These are phyloP conservation scores for Aspergillus costaricaensis DNA, from an alignment of 2,329 filamentous ascomycete genomes.

Conservation along the genomic window DNA sequence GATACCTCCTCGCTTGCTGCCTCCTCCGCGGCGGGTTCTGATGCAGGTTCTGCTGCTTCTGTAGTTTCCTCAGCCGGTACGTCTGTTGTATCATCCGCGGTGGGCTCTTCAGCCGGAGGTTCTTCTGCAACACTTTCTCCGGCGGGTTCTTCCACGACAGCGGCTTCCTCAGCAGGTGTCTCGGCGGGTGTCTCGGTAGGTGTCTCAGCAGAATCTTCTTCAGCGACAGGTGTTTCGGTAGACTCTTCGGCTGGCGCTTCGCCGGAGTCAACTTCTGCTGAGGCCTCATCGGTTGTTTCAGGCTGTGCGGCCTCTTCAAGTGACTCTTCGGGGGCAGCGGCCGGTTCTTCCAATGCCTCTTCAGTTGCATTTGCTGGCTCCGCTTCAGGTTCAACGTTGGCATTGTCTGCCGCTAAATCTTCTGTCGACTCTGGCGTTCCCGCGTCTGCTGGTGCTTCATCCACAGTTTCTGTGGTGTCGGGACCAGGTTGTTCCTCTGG, in stretches of 20 bases:
- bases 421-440: neutral
- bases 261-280: constrained; percentile 6
- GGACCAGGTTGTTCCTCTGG: neutral
- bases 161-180: constrained; percentile 13
- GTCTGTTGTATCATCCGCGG: constrained; percentile 15
- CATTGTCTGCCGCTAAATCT: constrained; percentile 16
- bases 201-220: neutral
- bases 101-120: constrained; percentile 4
- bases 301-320: constrained; percentile 4
- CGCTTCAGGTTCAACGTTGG: constrained; percentile 14
- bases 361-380: constrained; percentile 13
- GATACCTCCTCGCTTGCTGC: constrained; percentile 18
- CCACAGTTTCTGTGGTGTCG: constrained; percentile 12
- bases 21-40: constrained; percentile 14
- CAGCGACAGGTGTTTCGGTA: neutral
- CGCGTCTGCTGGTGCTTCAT: constrained; percentile 9
- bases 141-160: constrained; percentile 14
- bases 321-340: constrained; percentile 17
- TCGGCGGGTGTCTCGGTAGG: constrained; percentile 2
- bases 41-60: constrained; percentile 4
- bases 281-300: constrained; percentile 2
- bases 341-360: constrained; percentile 5
- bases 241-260: constrained; percentile 12
- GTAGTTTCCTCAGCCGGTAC: constrained; percentile 13
- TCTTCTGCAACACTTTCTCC: neutral